These are phyloP conservation scores for Hypoxylon perforatum DNA, from an alignment of 495 filamentous ascomycete genomes.

Conservation along the genomic window DNA sequence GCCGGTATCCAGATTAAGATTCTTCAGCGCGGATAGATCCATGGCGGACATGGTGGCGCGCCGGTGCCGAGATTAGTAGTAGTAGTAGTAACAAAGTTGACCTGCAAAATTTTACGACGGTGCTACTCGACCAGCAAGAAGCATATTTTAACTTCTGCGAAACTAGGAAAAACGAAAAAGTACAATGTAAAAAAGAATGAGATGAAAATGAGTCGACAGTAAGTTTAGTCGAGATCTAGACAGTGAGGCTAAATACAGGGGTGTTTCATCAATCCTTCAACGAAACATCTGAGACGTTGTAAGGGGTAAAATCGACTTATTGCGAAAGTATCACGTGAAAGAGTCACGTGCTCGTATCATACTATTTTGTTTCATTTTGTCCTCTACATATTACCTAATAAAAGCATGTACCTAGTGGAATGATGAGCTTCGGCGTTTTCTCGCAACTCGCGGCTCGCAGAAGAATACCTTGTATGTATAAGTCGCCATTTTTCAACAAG, in stretches of 20 bases:
- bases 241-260: slow-evolving; percentile 12
- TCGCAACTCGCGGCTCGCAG: too few relatives aligned
- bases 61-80: slow-evolving; percentile 22
- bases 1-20: slow-evolving; percentile 42
- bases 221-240: slow-evolving; percentile 1
- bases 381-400: background rate
- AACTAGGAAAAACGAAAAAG: too few relatives aligned
- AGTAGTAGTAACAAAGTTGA: slow-evolving; percentile 10
- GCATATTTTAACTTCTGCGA: slow-evolving; percentile 15
- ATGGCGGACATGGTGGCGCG: too few relatives aligned
- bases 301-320: slow-evolving; percentile 29
- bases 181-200: slow-evolving; percentile 7
- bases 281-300: slow-evolving; percentile 34
- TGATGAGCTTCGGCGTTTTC: background rate
- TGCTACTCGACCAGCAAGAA: slow-evolving; percentile 40
- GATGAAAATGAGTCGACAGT: slow-evolving; percentile 6
- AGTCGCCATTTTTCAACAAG: too few relatives aligned
- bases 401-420: background rate
- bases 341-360: slow-evolving; percentile 2
- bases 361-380: background rate
- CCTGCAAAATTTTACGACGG: slow-evolving; percentile 11
- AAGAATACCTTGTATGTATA: too few relatives aligned
- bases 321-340: slow-evolving; percentile 13
- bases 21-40: slow-evolving; percentile 22
- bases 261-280: slow-evolving; percentile 23